Conservation (phyloP, 352 stramenopile genomes). For the Globisporangium canariense region DNA sequence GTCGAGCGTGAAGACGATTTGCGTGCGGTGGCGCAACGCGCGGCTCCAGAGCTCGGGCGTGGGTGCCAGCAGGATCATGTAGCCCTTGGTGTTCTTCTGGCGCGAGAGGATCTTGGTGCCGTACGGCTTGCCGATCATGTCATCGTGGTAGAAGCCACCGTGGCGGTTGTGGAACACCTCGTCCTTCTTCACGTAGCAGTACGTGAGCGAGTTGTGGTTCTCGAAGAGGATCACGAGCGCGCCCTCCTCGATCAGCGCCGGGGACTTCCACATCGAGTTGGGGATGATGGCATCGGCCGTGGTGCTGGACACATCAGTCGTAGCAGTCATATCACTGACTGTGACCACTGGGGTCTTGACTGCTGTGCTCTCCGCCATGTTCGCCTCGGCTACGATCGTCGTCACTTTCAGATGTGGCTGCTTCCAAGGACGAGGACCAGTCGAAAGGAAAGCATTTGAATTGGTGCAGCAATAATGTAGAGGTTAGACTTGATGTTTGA, state of each 20-base stretch:
- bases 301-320: background rate
- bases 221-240: conserved; percentile 98
- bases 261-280: conserved; percentile 70
- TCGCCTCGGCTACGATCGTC: background rate
- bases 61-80: conserved; percentile 93
- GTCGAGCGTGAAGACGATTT: conserved; percentile 98
- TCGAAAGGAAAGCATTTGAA: no score
- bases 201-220: conserved; percentile 93
- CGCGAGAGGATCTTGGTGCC: conserved; percentile 72
- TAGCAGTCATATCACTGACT: background rate
- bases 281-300: conserved; percentile 30
- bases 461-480: no score
- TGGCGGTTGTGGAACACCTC: conserved; percentile 96
- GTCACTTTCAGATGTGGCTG: no score
- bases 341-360: background rate
- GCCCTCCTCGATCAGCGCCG: conserved; percentile 55
- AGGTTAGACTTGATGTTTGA: no score
- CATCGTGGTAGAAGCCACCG: conserved; percentile 96
- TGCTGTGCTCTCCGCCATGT: conserved; percentile 3
- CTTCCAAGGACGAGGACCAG: no score
- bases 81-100: conserved; percentile 73
- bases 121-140: conserved; percentile 91
- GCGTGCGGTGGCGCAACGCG: conserved; percentile 91
- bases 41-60: conserved; percentile 97
- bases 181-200: conserved; percentile 91